Evolutionary conservation across 2,329 filamentous ascomycete species (phyloP).

Genomic region (Aureobasidium sp.): DNA sequence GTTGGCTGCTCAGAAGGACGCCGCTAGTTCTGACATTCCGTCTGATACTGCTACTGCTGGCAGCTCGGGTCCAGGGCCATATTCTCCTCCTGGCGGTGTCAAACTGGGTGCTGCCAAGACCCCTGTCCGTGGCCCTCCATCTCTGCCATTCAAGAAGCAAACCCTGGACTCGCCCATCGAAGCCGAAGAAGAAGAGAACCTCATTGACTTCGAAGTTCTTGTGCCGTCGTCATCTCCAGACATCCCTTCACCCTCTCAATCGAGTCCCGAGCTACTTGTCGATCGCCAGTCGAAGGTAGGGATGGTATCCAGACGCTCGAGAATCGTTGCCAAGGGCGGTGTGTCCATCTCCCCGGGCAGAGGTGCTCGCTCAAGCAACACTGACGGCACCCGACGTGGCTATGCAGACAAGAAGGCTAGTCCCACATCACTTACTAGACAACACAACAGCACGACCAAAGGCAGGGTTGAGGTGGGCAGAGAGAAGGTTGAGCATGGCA

Average conservation of each 20-base stretch:
- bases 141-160: neutral
- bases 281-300: neutral
- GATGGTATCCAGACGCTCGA: neutral
- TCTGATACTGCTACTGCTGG: neutral
- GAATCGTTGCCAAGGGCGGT: neutral
- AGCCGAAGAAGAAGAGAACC: slow-evolving; percentile 18
- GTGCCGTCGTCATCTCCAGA: slow-evolving; percentile 14
- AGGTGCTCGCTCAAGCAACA: neutral
- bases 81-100: neutral
- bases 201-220: slow-evolving; percentile 24
- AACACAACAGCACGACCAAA: neutral
- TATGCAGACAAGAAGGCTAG: neutral
- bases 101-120: slow-evolving; percentile 7
- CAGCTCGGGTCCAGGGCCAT: neutral
- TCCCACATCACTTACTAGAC: neutral
- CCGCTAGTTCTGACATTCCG: neutral
- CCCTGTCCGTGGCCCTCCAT: neutral
- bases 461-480: neutral
- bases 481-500: neutral
- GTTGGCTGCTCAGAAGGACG: neutral
- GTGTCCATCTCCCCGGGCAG: neutral
- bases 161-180: slow-evolving; percentile 19
- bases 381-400: neutral
- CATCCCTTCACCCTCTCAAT: neutral
- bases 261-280: neutral